Percentiles rank a stretch among this genome's conserved stretches.
Evolutionary conservation across 106 monocot species (phyloP).

Genomic region (Allium fistulosum): DNA sequence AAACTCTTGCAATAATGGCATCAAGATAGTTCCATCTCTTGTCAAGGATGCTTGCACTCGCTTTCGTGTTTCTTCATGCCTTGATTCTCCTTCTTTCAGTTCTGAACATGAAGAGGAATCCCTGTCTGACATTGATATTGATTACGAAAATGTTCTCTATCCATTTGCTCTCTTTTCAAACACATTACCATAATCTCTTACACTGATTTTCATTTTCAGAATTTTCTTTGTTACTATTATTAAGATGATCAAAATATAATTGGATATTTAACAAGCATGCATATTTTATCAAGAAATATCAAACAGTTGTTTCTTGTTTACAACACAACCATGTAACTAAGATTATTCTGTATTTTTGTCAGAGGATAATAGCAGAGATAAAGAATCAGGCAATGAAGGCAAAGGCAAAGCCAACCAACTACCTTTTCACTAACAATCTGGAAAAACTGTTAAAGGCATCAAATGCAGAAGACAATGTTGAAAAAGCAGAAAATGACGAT

Average conservation of each 20-base stretch:
- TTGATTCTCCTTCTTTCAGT: conserved; percentile 21
- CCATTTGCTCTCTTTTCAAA: not conserved
- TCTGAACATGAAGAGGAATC: conserved; percentile 20
- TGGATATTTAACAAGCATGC: not conserved
- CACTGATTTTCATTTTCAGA: not conserved
- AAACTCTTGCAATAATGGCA: conserved; percentile 8
- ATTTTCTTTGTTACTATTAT: not conserved
- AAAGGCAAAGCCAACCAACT: not conserved
- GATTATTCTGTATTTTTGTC: not conserved
- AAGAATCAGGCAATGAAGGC: conserved; percentile 27
- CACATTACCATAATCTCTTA: not conserved
- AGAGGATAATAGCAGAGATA: conserved; percentile 38
- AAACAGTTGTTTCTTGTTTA: too few relatives aligned
- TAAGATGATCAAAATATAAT: not conserved
- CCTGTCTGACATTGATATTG: conserved; percentile 13
- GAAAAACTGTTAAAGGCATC: conserved; percentile 8
- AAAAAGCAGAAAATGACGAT: conserved; percentile 3
- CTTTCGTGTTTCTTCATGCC: conserved; percentile 24
- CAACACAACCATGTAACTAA: not conserved
- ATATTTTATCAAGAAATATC: too few relatives aligned
- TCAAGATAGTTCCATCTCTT: conserved; percentile 18
- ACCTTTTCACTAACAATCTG: conserved; percentile 1
- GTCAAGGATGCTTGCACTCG: conserved; percentile 21
- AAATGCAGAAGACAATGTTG: not conserved
- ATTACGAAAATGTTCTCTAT: conserved; percentile 30